phyloP scores from a whole-genome alignment of 2,329 filamentous ascomycete genomes.

The Fusarium begoniae region DNA sequence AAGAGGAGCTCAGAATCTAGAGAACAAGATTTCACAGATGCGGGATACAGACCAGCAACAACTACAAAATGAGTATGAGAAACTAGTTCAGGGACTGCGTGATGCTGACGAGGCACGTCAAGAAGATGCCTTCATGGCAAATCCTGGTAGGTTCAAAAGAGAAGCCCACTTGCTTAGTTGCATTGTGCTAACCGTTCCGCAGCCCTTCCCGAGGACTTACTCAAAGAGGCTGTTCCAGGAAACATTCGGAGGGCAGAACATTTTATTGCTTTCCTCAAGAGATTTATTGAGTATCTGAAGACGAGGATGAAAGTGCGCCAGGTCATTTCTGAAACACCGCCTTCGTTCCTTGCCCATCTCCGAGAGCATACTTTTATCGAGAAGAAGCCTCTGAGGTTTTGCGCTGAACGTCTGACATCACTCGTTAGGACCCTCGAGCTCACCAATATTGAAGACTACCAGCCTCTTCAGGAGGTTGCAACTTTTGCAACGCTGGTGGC shows the following conservation, averaged over 20 bases:
- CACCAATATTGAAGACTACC: constrained; percentile 97
- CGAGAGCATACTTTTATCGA: constrained; percentile 98
- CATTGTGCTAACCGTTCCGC: background rate
- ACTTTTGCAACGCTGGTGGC: constrained; percentile 96
- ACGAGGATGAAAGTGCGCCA: constrained; percentile 98
- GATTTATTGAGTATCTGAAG: constrained; percentile 97
- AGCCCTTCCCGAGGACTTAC: constrained; percentile 89
- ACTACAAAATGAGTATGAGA: constrained; percentile 93
- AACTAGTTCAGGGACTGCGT: constrained; percentile 89
- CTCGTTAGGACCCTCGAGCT: constrained; percentile 94
- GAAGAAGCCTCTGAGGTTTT: constrained; percentile 92
- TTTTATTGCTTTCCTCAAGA: constrained; percentile 92
- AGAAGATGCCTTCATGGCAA: constrained; percentile 97
- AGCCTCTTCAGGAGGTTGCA: constrained; percentile 95
- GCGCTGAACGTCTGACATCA: constrained; percentile 92
- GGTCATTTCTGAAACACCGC: constrained; percentile 95
- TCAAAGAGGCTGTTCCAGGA: constrained; percentile 95
- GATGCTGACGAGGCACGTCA: constrained; percentile 89
- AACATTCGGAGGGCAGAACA: constrained; percentile 97
- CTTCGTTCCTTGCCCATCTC: constrained; percentile 90
- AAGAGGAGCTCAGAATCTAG: constrained; percentile 87
- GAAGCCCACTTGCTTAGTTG: background rate
- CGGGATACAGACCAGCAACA: constrained; percentile 95
- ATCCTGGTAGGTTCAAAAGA: constrained; percentile 66
- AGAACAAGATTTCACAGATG: constrained; percentile 92